A percentile compares a stretch with the other conserved stretches of the same genome.
These are phyloP conservation scores for Cornus florida DNA, from an alignment of 148 eudicot genomes.

Conservation along the genomic window DNA sequence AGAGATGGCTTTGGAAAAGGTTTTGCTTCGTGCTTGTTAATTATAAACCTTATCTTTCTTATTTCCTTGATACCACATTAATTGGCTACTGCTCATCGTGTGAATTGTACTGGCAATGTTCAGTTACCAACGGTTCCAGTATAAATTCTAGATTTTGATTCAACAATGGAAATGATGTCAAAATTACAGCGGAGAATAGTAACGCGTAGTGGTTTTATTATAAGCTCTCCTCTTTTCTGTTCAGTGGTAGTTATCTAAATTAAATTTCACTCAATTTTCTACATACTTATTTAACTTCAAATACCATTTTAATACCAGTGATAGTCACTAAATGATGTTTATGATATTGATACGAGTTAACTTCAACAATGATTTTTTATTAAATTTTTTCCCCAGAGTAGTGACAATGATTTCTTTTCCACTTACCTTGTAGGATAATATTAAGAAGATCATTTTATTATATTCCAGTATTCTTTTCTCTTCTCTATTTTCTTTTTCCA, in stretches of 20 bases:
- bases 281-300: background rate
- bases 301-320: background rate
- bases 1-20: slow-evolving; percentile 75
- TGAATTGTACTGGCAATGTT: background rate
- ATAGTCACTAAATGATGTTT: background rate
- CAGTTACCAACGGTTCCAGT: background rate
- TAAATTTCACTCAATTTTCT: background rate
- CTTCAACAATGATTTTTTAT: too few relatives aligned
- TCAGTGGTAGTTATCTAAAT: background rate
- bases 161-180: background rate
- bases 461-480: too few relatives aligned
- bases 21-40: slow-evolving; percentile 19
- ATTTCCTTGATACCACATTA: background rate
- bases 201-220: background rate
- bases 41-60: background rate
- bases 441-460: too few relatives aligned
- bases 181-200: background rate
- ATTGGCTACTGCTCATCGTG: background rate
- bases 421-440: too few relatives aligned
- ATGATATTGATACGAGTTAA: background rate
- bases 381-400: too few relatives aligned
- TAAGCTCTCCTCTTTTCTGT: background rate
- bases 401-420: too few relatives aligned
- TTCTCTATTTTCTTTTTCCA: too few relatives aligned
- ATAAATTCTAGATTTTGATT: background rate